Conservation (phyloP, 2,329 filamentous ascomycete species). For the Ascochyta viciae-villosae region DNA sequence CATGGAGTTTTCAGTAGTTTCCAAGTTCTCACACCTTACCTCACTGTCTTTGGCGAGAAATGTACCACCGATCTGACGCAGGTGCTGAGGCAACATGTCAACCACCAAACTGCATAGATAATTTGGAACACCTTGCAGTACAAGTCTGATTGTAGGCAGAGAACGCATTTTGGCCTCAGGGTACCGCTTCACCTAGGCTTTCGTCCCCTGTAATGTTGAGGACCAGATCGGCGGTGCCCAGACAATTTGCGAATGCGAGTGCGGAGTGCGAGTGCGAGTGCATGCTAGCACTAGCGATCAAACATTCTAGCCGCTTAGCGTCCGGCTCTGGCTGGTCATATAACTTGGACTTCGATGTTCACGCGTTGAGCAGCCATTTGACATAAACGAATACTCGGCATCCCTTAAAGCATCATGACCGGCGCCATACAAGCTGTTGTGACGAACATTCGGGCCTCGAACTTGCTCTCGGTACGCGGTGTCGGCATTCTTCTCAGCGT, state of each 20-base stretch:
- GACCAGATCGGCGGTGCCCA: not conserved
- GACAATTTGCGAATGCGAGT: constrained; percentile 3
- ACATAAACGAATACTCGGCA: not conserved
- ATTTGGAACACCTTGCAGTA: too few species aligned
- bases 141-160: too few species aligned
- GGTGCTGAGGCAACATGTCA: too few species aligned
- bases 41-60: too few species aligned
- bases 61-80: too few species aligned
- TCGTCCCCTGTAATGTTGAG: not conserved
- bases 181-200: not conserved
- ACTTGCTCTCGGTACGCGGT: not conserved
- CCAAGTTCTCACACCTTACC: too few species aligned
- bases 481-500: not conserved
- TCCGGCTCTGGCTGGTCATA: not conserved
- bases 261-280: constrained; percentile 1
- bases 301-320: not conserved
- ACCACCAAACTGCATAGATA: too few species aligned
- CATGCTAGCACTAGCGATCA: not conserved
- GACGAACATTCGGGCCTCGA: not conserved
- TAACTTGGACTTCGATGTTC: not conserved
- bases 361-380: not conserved
- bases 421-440: not conserved
- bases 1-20: too few species aligned
- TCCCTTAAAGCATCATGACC: not conserved
- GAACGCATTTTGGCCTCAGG: not conserved